Evolutionary conservation across 2,329 filamentous ascomycete species (phyloP), one percentile per base, ranked within the genome.

Genomic region (Claviceps digitariae): DNA sequence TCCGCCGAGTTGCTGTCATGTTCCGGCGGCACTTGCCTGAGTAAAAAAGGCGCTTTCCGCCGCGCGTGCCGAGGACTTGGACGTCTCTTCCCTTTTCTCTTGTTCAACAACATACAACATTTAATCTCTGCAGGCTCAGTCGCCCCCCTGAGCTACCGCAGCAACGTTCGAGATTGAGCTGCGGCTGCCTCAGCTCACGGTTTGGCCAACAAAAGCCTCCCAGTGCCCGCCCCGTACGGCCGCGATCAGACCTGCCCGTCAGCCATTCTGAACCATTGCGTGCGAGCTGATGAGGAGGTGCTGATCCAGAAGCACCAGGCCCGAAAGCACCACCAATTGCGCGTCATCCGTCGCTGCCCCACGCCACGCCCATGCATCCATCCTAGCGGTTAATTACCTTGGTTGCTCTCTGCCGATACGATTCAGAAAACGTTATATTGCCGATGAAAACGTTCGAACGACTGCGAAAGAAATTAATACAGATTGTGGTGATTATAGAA

Each of bases 281-380:
- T 40, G 20, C 15, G 48, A 29, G 25, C 17, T 40, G 15, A 9
- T 40, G 15, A 9, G 21, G 40, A 44, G 17, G 23, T 43, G 48
- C 36, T 52, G 49, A 51, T 36, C 29, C 49, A 46, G 12, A 38
- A 27, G 25, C 25, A 20, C 10, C n/a, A 31, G 27, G 12, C 17
- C 25, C 36, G 21, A n/a, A 44, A 51, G 52, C 36, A 51, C 43
- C 43, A 48, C 41, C 41, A 48, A 51, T 48, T 38, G 49, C 29
- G 46, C 44, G 17, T 48, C 29, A 17, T 31, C 29, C 20, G 49
- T 51, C 29, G 21, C 20, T 47, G 48, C 38, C 50, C 50, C 50
- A 31, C 46, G 53, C 38, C 43, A 43, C 34, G 20, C 9, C 31
- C 20, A n/a, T 38, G 7, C 20, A n/a, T 38, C 38, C 41, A 46